A percentile compares a stretch with the other conserved stretches of the same genome.
These are phyloP conservation scores for Inga oerstediana DNA, from an alignment of 306 rosid genomes.

Conservation along the genomic window DNA sequence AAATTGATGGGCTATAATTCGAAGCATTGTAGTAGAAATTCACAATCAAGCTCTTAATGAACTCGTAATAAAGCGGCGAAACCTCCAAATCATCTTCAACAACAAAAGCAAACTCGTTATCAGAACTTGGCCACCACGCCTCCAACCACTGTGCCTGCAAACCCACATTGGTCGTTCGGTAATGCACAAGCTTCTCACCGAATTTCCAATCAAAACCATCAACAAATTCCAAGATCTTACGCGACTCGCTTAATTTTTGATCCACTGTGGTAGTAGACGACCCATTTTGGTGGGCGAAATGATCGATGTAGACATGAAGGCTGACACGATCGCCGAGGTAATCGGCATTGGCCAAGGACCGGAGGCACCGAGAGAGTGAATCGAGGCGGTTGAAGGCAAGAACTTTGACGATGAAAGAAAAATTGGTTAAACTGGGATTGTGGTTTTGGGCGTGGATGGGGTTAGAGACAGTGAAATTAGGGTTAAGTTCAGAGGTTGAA, in stretches of 20 bases:
- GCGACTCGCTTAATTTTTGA: slow-evolving; percentile 55
- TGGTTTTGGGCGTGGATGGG: slow-evolving; percentile 30
- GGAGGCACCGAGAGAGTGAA: slow-evolving; percentile 80
- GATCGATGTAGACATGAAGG: slow-evolving; percentile 81
- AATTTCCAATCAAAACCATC: slow-evolving; percentile 76
- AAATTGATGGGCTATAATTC: slow-evolving; percentile 74
- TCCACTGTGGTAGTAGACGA: slow-evolving; percentile 36
- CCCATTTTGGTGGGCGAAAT: slow-evolving; percentile 39
- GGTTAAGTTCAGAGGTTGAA: slow-evolving; percentile 43
- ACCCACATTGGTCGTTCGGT: slow-evolving; percentile 77
- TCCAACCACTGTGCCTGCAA: slow-evolving; percentile 99
- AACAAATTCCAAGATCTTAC: slow-evolving; percentile 60
- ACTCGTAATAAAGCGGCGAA: slow-evolving; percentile 81
- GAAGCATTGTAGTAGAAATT: slow-evolving; percentile 79
- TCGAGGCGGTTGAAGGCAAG: slow-evolving; percentile 81
- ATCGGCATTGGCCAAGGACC: slow-evolving; percentile 79
- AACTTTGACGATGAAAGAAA: slow-evolving; percentile 69
- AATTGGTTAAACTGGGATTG: slow-evolving; percentile 33
- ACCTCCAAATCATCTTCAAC: slow-evolving; percentile 96
- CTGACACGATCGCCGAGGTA: slow-evolving; percentile 79
- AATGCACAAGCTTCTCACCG: slow-evolving; percentile 78
- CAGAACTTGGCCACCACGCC: slow-evolving; percentile 94
- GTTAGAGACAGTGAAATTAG: slow-evolving; percentile 38
- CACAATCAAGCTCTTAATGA: slow-evolving; percentile 61
- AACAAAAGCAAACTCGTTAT: slow-evolving; percentile 75